Evolutionary conservation across 2,329 filamentous ascomycete genomes (phyloP), one percentile per base, ranked within the genome.

Genomic region (Neophaeococcomyces mojaviensis): DNA sequence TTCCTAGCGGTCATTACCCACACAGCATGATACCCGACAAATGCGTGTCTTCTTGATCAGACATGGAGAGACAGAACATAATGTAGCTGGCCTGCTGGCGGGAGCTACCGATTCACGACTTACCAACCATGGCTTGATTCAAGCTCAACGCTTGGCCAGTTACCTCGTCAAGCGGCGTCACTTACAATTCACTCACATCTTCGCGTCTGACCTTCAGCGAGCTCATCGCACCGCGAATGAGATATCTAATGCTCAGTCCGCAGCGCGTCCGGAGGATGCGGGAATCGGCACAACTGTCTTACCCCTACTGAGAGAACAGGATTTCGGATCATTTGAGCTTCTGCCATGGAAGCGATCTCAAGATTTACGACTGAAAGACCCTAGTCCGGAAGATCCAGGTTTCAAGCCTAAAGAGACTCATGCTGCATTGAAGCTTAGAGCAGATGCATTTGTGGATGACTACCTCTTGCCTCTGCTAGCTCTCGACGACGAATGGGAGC

Each of bases 11-110:
- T 35, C 20, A 15, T 19, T 16, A n/a, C 16, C 34, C 16, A 37
- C 16, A 19, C 34, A 22, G 34, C 34, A 15, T 15, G 34, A 16
- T 10, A 37, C 5, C 4, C 18, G 15, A 19, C 35, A 33, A 26
- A 78, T 84, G 77, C 75, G 73, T 59, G 64, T 95, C 46, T 80
- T 88, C 58, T 74, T 95, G 57, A 79, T 94, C 58, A 82, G 88
- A 47, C 88, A 95, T 72, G 88, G 83, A 60, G 88, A 95, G 69
- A 90, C 87, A 13, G 85, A 94, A 54, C 86, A 95, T 67, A 95
- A 95, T 64, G 83, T 92, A 48, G 84, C 83, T 33, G 76, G 49
- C 49, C 43, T 46, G 54, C 57, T 48, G 67, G 88, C 88, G 56
- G 88, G 88, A 49, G 78, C 80, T 42, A 84, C 81, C 62, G 86